Evolutionary conservation across 371 early-diverging fungal genomes (phyloP).

Genomic region (Chytridium lagenaria): DNA sequence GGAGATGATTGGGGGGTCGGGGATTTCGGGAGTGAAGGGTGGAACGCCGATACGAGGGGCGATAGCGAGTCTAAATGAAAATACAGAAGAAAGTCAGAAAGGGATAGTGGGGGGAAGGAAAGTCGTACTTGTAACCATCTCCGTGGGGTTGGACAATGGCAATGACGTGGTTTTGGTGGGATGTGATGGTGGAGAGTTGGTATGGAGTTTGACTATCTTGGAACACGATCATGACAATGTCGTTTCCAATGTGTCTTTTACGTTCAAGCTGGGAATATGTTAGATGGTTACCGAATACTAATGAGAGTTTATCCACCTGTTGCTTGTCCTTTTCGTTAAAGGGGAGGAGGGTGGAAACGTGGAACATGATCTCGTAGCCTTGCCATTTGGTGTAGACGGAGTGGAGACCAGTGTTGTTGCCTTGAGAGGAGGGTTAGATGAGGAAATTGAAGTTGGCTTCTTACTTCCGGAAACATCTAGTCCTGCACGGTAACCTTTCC

Average conservation of each 20-base stretch:
- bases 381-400: conserved; percentile 77
- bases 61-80: conserved; percentile 28
- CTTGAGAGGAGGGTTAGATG: conserved; percentile 45
- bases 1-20: conserved; percentile 55
- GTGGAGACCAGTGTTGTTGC: conserved; percentile 71
- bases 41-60: conserved; percentile 58
- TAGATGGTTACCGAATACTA: background rate
- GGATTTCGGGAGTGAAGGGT: conserved; percentile 58
- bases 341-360: conserved; percentile 82
- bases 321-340: conserved; percentile 70
- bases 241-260: conserved; percentile 87
- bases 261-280: conserved; percentile 61
- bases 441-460: conserved; percentile 3
- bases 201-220: conserved; percentile 53
- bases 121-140: conserved; percentile 49
- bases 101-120: no score
- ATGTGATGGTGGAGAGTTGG: conserved; percentile 51
- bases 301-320: conserved; percentile 50
- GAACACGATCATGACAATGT: conserved; percentile 63
- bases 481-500: conserved; percentile 82
- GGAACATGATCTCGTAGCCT: conserved; percentile 87
- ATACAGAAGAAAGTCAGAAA: background rate
- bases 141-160: conserved; percentile 54
- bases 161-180: conserved; percentile 62
- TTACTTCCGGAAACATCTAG: conserved; percentile 75